phyloP scores from a whole-genome alignment of 2,329 filamentous ascomycete genomes.

The Ascochyta koolunga region DNA sequence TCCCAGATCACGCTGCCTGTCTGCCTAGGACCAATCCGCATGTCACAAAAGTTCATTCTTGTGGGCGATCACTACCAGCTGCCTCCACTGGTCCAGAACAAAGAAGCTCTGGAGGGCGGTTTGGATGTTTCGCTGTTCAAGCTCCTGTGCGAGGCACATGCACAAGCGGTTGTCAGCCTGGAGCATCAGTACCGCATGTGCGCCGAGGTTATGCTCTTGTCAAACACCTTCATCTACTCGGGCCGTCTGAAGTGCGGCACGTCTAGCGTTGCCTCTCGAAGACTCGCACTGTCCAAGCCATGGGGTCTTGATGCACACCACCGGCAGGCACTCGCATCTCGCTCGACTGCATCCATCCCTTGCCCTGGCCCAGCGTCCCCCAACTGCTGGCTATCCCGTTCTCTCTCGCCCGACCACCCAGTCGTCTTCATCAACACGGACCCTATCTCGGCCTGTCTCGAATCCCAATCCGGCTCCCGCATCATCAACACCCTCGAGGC shows the following conservation, averaged over 20 bases:
- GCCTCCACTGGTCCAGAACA: constrained; percentile 91
- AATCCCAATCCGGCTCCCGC: constrained; percentile 76
- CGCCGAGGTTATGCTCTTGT: constrained; percentile 92
- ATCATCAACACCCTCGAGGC: constrained; percentile 90
- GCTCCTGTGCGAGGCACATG: constrained; percentile 85
- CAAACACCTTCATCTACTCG: constrained; percentile 92
- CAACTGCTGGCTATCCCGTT: constrained; percentile 76
- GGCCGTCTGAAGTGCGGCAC: constrained; percentile 90
- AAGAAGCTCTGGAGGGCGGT: constrained; percentile 82
- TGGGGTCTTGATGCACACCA: constrained; percentile 46
- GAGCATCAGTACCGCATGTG: constrained; percentile 99
- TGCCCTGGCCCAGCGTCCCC: constrained; percentile 59
- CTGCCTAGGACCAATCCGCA: constrained; percentile 89
- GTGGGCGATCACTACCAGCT: constrained; percentile 97
- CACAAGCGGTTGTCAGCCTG: constrained; percentile 84
- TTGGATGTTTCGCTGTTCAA: constrained; percentile 95
- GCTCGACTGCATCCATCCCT: not conserved
- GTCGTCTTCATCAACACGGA: constrained; percentile 93
- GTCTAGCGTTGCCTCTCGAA: constrained; percentile 71
- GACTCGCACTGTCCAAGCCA: constrained; percentile 67
- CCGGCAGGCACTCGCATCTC: constrained; percentile 22
- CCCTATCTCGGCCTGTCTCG: constrained; percentile 66
- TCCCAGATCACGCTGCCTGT: constrained; percentile 97
- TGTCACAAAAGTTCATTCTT: constrained; percentile 90
- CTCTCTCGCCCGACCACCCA: constrained; percentile 72